A percentile compares a stretch with the other conserved stretches of the same genome.
phyloP scores from a whole-genome alignment of 2,329 filamentous ascomycete species.

The Plenodomus lindquistii region DNA sequence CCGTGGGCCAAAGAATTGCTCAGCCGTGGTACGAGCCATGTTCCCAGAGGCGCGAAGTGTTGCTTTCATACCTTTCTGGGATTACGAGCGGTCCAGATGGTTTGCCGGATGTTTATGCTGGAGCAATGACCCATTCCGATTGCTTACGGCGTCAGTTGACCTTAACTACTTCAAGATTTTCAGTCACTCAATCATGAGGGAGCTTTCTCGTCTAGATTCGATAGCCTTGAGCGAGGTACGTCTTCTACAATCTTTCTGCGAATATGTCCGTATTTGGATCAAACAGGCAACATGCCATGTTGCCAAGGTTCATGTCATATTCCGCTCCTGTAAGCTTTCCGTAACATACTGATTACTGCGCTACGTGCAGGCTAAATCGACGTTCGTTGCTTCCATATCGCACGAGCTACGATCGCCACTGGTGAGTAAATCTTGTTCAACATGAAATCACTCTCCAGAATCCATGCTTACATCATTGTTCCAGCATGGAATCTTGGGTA shows the following conservation, averaged over 20 bases:
- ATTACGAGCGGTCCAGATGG: constrained; percentile 43
- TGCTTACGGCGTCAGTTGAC: constrained; percentile 35
- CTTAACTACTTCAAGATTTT: constrained; percentile 43
- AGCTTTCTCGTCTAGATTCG: constrained; percentile 58
- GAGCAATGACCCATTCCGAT: constrained; percentile 34
- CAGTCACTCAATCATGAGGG: constrained; percentile 59
- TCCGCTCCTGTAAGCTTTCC: no score
- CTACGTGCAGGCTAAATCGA: constrained; percentile 48
- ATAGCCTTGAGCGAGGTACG: constrained; percentile 43
- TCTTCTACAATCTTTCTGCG: neutral
- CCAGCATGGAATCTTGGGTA: constrained; percentile 44
- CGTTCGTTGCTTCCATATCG: constrained; percentile 57
- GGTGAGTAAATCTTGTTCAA: neutral
- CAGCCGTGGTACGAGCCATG: constrained; percentile 55
- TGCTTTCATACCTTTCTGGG: constrained; percentile 46
- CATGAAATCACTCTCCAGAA: neutral
- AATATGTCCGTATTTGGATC: constrained; percentile 20
- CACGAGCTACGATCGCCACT: constrained; percentile 57
- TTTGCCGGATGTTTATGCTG: constrained; percentile 44
- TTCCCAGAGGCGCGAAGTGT: constrained; percentile 47
- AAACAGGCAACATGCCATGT: no score
- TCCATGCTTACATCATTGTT: neutral
- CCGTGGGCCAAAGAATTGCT: constrained; percentile 32
- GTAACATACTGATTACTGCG: neutral
- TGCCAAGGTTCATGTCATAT: no score